Evolutionary conservation across 805 yeast species (phyloP), one percentile per base, ranked within the genome.

Genomic region (Suhomyces xylopsoci): DNA sequence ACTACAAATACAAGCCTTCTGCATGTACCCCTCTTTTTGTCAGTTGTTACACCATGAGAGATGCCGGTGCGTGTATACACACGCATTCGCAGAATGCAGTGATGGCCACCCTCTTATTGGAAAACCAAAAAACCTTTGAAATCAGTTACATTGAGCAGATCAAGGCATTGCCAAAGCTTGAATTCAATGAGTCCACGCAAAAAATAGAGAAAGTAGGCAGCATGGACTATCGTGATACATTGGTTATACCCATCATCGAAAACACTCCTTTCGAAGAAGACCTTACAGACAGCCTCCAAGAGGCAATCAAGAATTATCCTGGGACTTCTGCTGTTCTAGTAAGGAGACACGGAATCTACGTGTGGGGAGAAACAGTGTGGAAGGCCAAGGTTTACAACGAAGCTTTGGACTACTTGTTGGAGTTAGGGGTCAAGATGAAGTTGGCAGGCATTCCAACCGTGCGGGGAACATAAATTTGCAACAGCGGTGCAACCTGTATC

Each of bases 301-400:
- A 79, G 52, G 87, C 91, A 0, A 81, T 92, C 50, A 66, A 60
- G n/a, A 74, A 78, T 14, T 86, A 90, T 61, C 97, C 97, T 1
- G 77, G 81, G 0, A 73, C 96, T 3, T 82, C 91, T 2, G 97
- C 97, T 0, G 90, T 93, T 0, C 74, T 93, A 50, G 97, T 93
- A 6, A 81, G 96, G 68, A 79, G 97, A 63, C 98, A 93, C 64
- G 98, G 98, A 0, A 85, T 93, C 45, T 93, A 86, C 65, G 97
- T 91, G n/a, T 93, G 97, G 97, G 97, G 97, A 22, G 90, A 87
- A 60, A 83, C 80, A 24, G 88, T 90, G 10, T 88, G 96, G 88
- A 90, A 92, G 70, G 97, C 97, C 47, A 93, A 93, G 70, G 81
- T 93, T 12, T 87, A 88, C 67, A 91, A 91, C 65, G 98, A 93